Conservation (phyloP, 2,329 filamentous ascomycete species). For the Ophiobolus disseminans region DNA sequence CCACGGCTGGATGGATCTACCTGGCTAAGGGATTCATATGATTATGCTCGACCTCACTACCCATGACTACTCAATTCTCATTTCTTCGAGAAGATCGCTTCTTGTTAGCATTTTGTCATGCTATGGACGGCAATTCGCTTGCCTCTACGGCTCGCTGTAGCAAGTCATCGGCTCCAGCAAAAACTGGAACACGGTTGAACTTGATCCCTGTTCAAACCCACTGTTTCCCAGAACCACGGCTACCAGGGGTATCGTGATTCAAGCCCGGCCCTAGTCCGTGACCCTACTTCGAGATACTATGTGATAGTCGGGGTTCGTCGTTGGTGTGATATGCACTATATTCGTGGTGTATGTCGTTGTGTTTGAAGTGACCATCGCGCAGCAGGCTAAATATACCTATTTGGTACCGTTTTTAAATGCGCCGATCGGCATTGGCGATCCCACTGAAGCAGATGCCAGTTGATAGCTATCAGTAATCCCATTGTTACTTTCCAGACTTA, state of each 20-base stretch:
- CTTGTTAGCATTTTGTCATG: conserved; percentile 1
- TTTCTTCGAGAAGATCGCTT: too few species aligned
- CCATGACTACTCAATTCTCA: too few species aligned
- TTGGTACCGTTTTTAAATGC: conserved; percentile 6
- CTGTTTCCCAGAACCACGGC: neutral
- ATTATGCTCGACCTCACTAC: too few species aligned
- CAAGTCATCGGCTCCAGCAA: conserved; percentile 1
- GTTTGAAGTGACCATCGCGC: conserved; percentile 22
- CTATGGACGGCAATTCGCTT: conserved; percentile 3
- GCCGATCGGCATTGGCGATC: neutral
- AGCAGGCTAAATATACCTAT: conserved; percentile 34
- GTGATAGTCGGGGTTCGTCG: conserved; percentile 7
- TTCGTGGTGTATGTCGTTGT: conserved; percentile 8
- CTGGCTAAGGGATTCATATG: too few species aligned
- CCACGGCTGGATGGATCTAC: too few species aligned
- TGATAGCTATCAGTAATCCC: neutral
- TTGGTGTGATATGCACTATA: conserved; percentile 17
- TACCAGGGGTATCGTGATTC: conserved; percentile 23
- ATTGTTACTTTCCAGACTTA: neutral
- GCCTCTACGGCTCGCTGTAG: neutral
- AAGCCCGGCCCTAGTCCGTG: conserved; percentile 25
- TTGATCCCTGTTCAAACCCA: neutral
- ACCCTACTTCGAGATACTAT: conserved; percentile 19
- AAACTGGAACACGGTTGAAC: neutral
- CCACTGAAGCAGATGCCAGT: neutral